Conservation (phyloP, 495 filamentous ascomycete genomes). For the Paragyromitra xinjiangensis region DNA sequence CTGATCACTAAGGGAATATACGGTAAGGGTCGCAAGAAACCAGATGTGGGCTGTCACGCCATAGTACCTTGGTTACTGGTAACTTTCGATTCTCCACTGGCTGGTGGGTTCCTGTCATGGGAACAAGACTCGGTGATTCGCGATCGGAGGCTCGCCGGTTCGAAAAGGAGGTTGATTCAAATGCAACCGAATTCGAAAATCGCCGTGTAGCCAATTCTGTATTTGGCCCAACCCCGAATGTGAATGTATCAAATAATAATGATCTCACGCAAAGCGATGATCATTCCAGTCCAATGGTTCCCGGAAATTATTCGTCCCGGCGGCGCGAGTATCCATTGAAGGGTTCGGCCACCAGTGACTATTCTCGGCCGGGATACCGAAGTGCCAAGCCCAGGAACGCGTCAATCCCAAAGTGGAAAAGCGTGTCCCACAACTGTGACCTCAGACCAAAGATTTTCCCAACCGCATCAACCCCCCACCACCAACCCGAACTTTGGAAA, state of each 20-base stretch:
- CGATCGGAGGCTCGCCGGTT: too few relatives aligned
- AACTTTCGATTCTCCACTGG: background rate
- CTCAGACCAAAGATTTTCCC: constrained; percentile 29
- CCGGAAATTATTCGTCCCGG: background rate
- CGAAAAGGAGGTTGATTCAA: background rate
- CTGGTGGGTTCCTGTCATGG: too few relatives aligned
- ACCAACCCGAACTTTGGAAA: constrained; percentile 15
- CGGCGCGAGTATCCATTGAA: background rate
- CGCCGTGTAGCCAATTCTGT: background rate
- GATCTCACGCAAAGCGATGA: background rate
- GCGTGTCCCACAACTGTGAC: constrained; percentile 9
- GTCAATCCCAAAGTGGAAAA: constrained; percentile 19
- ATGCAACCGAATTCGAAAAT: background rate
- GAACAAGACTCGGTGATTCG: too few relatives aligned
- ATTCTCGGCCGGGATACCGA: constrained; percentile 17
- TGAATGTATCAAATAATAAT: background rate
- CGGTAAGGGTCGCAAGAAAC: background rate
- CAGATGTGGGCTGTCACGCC: background rate
- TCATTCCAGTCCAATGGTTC: constrained; percentile 2
- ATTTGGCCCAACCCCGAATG: background rate
- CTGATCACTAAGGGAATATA: background rate
- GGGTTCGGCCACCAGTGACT: background rate
- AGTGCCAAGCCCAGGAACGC: constrained; percentile 23
- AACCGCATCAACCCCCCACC: constrained; percentile 11
- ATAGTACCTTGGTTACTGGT: background rate